Percentiles rank a stretch among this genome's conserved stretches.
Evolutionary conservation across 345 rosid genomes (phyloP).

Genomic region (Brassica incana): DNA sequence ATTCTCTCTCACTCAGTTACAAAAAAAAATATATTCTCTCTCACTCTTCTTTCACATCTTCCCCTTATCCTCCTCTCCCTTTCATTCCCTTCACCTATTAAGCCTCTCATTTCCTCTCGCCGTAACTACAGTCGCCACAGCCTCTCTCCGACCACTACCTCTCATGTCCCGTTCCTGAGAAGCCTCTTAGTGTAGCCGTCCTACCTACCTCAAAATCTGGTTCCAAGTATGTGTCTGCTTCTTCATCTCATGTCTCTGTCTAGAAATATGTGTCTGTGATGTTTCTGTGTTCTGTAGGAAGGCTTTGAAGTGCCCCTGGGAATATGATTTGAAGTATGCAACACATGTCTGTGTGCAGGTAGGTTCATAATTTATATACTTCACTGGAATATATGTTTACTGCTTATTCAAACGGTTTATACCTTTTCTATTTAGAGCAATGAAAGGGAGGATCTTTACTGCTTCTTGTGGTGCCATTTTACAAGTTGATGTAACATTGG

Average conservation of each 20-base stretch:
- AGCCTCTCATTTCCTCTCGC: not conserved
- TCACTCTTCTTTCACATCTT: not conserved
- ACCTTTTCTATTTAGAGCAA: not conserved
- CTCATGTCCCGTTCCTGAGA: conserved; percentile 63
- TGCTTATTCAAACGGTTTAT: not conserved
- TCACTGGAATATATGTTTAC: no score
- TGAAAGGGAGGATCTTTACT: conserved; percentile 9
- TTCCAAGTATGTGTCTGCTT: conserved; percentile 54
- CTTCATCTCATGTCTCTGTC: not conserved
- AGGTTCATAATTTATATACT: no score
- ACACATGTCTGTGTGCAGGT: conserved; percentile 87
- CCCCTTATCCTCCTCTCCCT: no score
- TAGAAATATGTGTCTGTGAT: conserved; percentile 25
- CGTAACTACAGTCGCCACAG: conserved; percentile 12
- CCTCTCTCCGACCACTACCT: conserved; percentile 51
- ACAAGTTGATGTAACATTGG: conserved; percentile 78
- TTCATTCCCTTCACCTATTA: no score
- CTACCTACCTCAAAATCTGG: conserved; percentile 92
- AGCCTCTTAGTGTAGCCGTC: conserved; percentile 65
- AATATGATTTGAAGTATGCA: conserved; percentile 80
- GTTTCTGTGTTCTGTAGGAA: conserved; percentile 58
- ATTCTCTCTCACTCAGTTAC: not conserved
- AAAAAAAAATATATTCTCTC: not conserved
- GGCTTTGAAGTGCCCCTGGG: conserved; percentile 91
- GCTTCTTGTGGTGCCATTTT: conserved; percentile 12